Percentiles rank a stretch among this genome's conserved stretches.
phyloP scores from a whole-genome alignment of 768 basidiomycete genomes.

The Leccinum aurantiacum region DNA sequence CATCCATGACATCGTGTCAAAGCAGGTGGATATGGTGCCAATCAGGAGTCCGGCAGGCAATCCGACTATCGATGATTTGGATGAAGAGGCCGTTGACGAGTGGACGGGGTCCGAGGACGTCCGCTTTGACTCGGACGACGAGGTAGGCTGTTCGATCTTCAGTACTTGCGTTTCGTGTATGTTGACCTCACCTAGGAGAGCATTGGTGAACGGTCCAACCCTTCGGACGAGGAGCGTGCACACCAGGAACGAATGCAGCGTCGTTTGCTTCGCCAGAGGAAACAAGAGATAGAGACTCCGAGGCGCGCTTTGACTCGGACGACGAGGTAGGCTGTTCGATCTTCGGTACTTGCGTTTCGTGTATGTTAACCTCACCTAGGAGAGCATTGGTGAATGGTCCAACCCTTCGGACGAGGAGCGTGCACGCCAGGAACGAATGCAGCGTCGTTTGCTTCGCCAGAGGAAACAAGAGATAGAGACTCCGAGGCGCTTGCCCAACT shows the following conservation, averaged over 20 bases:
- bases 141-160: constrained; percentile 44
- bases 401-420: constrained; percentile 91
- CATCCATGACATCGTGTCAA: constrained; percentile 36
- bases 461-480: constrained; percentile 52
- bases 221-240: constrained; percentile 85
- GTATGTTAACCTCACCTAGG: constrained; percentile 22
- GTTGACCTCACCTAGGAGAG: constrained; percentile 47
- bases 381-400: constrained; percentile 88
- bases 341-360: constrained; percentile 1
- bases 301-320: constrained; percentile 62
- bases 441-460: constrained; percentile 57
- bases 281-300: constrained; percentile 57
- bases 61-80: constrained; percentile 36
- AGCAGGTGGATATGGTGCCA: constrained; percentile 31
- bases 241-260: constrained; percentile 65
- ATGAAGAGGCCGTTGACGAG: constrained; percentile 52
- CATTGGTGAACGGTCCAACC: constrained; percentile 88
- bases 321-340: constrained; percentile 55
- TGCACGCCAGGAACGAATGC: constrained; percentile 64
- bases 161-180: constrained; percentile 4
- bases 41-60: constrained; percentile 33
- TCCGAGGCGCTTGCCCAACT: constrained; percentile 74
- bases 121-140: constrained; percentile 60
- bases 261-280: constrained; percentile 50
- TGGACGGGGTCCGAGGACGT: constrained; percentile 86